phyloP scores from a whole-genome alignment of 2,329 filamentous ascomycete species.

The Fonsecaea erecta region DNA sequence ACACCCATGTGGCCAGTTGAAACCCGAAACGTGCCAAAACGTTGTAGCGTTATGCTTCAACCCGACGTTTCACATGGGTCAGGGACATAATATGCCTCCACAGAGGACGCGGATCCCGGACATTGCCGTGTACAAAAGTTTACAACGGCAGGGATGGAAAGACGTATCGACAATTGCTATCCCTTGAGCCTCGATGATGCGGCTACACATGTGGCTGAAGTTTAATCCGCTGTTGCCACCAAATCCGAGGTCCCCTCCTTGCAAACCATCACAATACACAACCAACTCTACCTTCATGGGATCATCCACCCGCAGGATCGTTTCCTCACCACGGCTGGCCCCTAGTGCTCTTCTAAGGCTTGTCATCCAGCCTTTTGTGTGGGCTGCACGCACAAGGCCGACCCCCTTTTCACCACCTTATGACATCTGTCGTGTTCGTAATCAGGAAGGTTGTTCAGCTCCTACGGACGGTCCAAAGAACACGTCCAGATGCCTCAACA shows the following conservation, averaged over 20 bases:
- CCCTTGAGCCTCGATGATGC: too few relatives aligned
- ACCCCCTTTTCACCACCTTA: background rate
- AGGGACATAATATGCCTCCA: background rate
- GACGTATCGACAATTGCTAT: too few relatives aligned
- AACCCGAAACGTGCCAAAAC: background rate
- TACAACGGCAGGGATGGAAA: too few relatives aligned
- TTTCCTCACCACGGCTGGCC: background rate
- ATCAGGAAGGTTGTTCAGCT: background rate
- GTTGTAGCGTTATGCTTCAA: background rate
- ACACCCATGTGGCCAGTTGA: background rate
- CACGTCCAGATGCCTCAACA: background rate
- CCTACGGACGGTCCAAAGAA: background rate
- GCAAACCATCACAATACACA: too few relatives aligned
- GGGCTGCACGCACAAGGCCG: background rate
- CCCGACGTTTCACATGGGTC: background rate
- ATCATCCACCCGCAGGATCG: too few relatives aligned
- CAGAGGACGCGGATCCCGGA: background rate
- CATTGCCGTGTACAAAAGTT: too few relatives aligned
- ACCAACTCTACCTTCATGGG: background rate
- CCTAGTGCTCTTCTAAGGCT: background rate
- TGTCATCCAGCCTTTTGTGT: background rate
- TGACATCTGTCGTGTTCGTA: background rate
- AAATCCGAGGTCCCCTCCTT: too few relatives aligned
- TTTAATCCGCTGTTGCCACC: too few relatives aligned
- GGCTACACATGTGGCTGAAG: too few relatives aligned